Conservation (phyloP, 371 early-diverging fungal species). For the Amoeboaphelidium protococcarum region DNA sequence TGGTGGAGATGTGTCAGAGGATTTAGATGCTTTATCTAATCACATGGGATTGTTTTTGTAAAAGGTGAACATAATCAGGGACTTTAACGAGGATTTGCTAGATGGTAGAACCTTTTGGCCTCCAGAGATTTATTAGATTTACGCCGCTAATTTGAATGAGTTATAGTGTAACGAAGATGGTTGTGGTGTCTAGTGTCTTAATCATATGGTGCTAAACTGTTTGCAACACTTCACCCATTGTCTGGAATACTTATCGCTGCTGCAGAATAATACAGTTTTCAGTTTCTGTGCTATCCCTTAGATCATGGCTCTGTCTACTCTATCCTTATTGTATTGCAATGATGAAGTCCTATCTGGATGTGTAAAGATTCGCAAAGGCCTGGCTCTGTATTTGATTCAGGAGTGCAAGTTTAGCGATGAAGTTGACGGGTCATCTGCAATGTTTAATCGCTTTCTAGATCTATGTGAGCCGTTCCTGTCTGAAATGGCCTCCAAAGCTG, state of each 20-base stretch:
- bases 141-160: conserved; percentile 22
- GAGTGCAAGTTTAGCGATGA: background rate
- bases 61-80: conserved; percentile 85
- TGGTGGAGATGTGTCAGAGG: background rate
- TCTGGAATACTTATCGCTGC: conserved; percentile 45
- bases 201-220: conserved; percentile 60
- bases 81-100: conserved; percentile 59
- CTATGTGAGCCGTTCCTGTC: too few relatives aligned
- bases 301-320: conserved; percentile 86
- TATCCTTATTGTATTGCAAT: conserved; percentile 62
- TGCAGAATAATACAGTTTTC: conserved; percentile 52
- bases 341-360: conserved; percentile 38
- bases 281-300: conserved; percentile 84
- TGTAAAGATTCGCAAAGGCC: conserved; percentile 82
- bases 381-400: conserved; percentile 46
- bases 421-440: too few relatives aligned
- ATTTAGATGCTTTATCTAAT: conserved; percentile 27
- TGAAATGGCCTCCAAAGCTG: too few relatives aligned
- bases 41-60: conserved; percentile 84
- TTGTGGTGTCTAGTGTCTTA: conserved; percentile 36
- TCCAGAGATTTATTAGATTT: conserved; percentile 42
- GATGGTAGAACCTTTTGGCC: conserved; percentile 88
- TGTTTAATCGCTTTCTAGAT: too few relatives aligned
- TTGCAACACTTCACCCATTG: conserved; percentile 56
- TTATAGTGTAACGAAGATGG: conserved; percentile 4